Evolutionary conservation across 768 basidiomycete genomes (phyloP).

Genomic region (Xerocomellus dryophilus): DNA sequence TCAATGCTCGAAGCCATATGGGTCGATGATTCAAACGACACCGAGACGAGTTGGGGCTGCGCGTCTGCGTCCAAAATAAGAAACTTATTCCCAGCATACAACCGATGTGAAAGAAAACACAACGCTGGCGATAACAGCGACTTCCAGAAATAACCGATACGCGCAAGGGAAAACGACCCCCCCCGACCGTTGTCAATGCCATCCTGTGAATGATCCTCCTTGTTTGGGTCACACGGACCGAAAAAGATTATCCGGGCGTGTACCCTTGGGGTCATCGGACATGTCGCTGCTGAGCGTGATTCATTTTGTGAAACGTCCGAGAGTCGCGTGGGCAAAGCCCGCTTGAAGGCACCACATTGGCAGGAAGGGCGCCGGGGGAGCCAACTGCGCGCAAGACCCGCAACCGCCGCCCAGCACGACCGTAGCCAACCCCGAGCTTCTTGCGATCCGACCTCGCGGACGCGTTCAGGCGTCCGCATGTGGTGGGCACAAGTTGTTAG

Average conservation of each 20-base stretch:
- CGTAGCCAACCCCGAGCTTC: neutral
- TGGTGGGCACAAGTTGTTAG: neutral
- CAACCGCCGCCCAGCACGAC: constrained; percentile 1
- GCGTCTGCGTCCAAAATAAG: neutral
- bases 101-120: too few relatives aligned
- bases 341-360: neutral
- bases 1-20: neutral
- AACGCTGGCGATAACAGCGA: too few relatives aligned
- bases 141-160: neutral
- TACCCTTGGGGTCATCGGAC: neutral
- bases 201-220: neutral
- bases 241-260: constrained; percentile 15
- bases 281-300: neutral
- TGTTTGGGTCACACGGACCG: neutral
- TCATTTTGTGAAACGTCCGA: constrained; percentile 24
- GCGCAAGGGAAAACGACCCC: neutral
- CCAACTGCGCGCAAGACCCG: neutral
- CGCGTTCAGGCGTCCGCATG: neutral
- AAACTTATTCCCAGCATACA: constrained; percentile 5
- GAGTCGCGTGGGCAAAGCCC: constrained; percentile 14
- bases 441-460: constrained; percentile 16
- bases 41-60: neutral
- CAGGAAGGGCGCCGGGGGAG: neutral
- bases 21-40: neutral
- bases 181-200: neutral